Evolutionary conservation across 495 filamentous ascomycete species (phyloP).

Genomic region (Chaetomium fimeti): DNA sequence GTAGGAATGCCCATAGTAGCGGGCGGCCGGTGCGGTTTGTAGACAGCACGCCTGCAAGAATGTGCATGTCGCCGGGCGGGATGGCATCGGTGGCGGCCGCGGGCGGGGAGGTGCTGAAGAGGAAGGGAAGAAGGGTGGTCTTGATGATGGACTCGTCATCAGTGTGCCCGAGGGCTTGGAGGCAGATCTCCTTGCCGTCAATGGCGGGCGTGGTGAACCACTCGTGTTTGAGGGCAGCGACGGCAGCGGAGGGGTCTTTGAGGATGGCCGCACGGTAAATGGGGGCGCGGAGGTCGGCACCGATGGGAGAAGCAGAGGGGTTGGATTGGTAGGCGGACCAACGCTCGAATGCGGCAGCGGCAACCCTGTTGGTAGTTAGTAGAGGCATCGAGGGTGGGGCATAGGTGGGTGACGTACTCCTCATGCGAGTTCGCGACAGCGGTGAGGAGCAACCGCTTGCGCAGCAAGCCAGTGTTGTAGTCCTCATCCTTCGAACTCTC

Average conservation of each 20-base stretch:
- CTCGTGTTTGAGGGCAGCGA: constrained; percentile 70
- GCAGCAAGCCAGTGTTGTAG: constrained; percentile 75
- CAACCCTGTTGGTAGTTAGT: constrained; percentile 49
- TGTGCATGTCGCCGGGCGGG: constrained; percentile 75
- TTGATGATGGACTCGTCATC: constrained; percentile 65
- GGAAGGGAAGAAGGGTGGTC: constrained; percentile 72
- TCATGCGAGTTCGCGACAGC: constrained; percentile 73
- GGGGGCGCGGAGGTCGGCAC: constrained; percentile 73
- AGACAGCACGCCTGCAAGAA: constrained; percentile 67
- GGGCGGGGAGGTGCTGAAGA: constrained; percentile 70
- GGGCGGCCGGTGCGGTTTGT: constrained; percentile 66
- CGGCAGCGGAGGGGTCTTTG: constrained; percentile 63
- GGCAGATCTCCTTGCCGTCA: constrained; percentile 83
- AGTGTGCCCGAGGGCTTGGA: constrained; percentile 72
- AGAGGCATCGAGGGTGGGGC: background rate
- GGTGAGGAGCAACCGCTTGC: constrained; percentile 71
- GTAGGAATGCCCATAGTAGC: constrained; percentile 79
- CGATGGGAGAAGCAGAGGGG: constrained; percentile 63
- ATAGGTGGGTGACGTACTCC: constrained; percentile 51
- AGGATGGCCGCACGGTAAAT: constrained; percentile 79
- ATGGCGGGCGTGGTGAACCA: constrained; percentile 77
- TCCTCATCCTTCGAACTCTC: constrained; percentile 72
- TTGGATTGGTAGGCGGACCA: constrained; percentile 73
- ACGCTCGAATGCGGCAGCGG: constrained; percentile 66
- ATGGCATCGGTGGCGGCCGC: constrained; percentile 43